Evolutionary conservation across 441 rosid species (phyloP), one percentile per base, ranked within the genome.

Genomic region (Hypseocharis bilobata): DNA sequence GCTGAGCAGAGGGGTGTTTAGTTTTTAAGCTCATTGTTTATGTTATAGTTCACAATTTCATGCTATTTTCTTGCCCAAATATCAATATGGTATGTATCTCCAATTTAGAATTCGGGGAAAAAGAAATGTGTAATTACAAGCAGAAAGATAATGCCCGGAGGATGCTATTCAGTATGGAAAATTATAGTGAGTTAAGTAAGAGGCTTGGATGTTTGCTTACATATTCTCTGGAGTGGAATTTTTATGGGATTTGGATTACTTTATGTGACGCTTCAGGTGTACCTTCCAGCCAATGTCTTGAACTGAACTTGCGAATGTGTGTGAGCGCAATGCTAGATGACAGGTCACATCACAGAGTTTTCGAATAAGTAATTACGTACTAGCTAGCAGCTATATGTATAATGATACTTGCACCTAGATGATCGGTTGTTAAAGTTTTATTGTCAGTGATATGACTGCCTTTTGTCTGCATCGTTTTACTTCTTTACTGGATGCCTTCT

Each of bases 1-100:
- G 4, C 82, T 67, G 72, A 47, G 22, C 23, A 47, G 26, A 47
- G 6, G 55, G 55, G 44, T 38, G 3, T 6, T 38, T n/a, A 6
- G 11, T 2, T 2, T 10, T n/a, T n/a, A n/a, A n/a, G n/a, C n/a
- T n/a, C n/a, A n/a, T n/a, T n/a, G n/a, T n/a, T n/a, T n/a, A 34
- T 8, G 2, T 34, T 34, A 34, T 34, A 34, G 40, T 34, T 34
- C 40, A 34, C 40, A 6, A 34, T 34, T 6, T 34, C 10, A 13
- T 34, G 40, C 11, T 1, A 6, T 10, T 34, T 7, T 34, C n/a
- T n/a, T n/a, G n/a, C n/a, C n/a, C n/a, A n/a, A n/a, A n/a, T n/a
- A n/a, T n/a, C n/a, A n/a, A n/a, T n/a, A n/a, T n/a, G n/a, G n/a
- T n/a, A n/a, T n/a, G n/a, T n/a, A n/a, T n/a, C n/a, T n/a, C n/a